Conservation (phyloP, 2,329 filamentous ascomycete species). For the Neonectria punicea region DNA sequence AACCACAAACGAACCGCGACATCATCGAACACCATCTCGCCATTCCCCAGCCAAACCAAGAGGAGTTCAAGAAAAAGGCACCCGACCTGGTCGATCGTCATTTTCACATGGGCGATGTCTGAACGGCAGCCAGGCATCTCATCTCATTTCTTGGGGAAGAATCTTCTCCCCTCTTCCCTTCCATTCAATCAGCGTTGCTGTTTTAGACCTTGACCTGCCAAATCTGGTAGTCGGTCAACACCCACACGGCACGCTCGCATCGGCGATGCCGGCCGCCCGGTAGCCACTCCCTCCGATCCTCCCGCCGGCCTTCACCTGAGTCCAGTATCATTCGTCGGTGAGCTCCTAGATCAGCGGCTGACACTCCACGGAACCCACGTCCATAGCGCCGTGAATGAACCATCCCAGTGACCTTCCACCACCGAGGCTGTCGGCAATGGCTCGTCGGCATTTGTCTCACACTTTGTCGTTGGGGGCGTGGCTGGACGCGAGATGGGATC, state of each 20-base stretch:
- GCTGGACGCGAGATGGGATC: not conserved
- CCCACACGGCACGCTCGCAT: slow-evolving; percentile 16
- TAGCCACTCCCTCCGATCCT: slow-evolving; percentile 10
- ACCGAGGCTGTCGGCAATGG: slow-evolving; percentile 7
- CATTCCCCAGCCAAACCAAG: slow-evolving; percentile 1
- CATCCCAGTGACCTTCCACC: not conserved
- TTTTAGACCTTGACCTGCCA: slow-evolving; percentile 7
- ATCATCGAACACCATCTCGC: slow-evolving; percentile 6
- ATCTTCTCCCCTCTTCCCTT: slow-evolving; percentile 11
- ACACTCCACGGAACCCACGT: slow-evolving; percentile 18
- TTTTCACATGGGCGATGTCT: slow-evolving; percentile 10
- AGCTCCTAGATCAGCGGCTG: slow-evolving; percentile 13
- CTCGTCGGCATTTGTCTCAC: not conserved
- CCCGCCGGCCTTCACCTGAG: slow-evolving; percentile 4
- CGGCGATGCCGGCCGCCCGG: slow-evolving; percentile 37
- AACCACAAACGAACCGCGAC: slow-evolving; percentile 8
- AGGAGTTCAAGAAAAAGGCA: slow-evolving; percentile 4
- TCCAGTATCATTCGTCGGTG: slow-evolving; percentile 18
- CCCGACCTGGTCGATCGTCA: slow-evolving; percentile 18
- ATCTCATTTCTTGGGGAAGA: not conserved
- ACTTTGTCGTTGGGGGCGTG: not conserved
- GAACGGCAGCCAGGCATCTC: not conserved
- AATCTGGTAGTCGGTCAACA: slow-evolving; percentile 11
- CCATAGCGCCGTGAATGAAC: slow-evolving; percentile 12
- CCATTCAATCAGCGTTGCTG: slow-evolving; percentile 4